Evolutionary conservation across 495 filamentous ascomycete genomes (phyloP), one percentile per base, ranked within the genome.

Genomic region (Aspergillus bertholletiae): DNA sequence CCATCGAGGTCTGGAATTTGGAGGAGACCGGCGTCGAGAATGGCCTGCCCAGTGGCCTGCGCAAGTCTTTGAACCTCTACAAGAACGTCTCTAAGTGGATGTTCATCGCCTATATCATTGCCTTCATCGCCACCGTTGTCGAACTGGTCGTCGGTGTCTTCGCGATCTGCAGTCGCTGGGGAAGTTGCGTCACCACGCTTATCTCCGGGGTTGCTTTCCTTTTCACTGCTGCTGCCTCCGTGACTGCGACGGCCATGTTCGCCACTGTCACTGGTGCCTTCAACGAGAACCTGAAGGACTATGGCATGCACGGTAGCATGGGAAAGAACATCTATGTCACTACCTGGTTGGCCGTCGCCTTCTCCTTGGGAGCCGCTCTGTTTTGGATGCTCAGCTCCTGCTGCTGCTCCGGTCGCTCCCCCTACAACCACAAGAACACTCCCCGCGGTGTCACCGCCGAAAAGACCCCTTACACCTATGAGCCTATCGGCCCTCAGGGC

Each of bases 331-430:
- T 88, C 69, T 83, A 88, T 53, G 79, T 79, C 22, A 71, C 80
- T 5, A 80, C 84, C 46, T 97, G 93, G 93, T 70, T 96, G 46
- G 86, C 85, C 46, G 87, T 85, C 11, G 87, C 78, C 28, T 94
- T 95, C 68, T 84, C 87, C 43, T 60, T 90, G 21, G 88, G 65
- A 45, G 84, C 84, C 13, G 79, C 79, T 53, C 60, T 96, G 61
- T 96, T 96, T 86, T 97, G 93, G 93, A 75, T 88, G 59, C 83
- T 96, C 71, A 89, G 84, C 70, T 78, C 84, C 52, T 97, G 93
- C 87, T 97, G 92, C 84, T 96, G 93, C 78, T 80, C 76, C 53
- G 84, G 83, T n/a, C 72, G 73, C 57, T 77, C 75, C 3, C 75
- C 74, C 2, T 76, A 77, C 63, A 67, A 70, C 62, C 69, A 75